Evolutionary conservation across 23 red algal species (phyloP).

Genomic region (Porphyridium purpureum): DNA sequence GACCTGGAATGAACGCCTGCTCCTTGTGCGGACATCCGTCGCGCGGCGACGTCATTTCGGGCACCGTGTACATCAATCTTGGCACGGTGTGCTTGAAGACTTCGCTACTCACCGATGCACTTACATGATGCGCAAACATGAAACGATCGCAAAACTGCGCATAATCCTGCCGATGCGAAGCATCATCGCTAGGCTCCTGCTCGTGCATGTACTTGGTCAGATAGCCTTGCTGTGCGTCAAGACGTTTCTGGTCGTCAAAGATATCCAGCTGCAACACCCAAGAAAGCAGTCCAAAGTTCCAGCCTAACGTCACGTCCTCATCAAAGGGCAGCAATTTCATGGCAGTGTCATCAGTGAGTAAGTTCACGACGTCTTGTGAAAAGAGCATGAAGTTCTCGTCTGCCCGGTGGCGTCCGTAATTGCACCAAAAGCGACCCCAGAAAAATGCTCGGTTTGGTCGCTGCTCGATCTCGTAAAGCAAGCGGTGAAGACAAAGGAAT

Average conservation of each 20-base stretch:
- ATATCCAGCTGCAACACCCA: conserved; percentile 61
- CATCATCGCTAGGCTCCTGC: too few relatives aligned
- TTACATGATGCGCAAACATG: too few relatives aligned
- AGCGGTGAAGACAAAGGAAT: conserved; percentile 52
- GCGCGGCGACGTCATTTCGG: neutral
- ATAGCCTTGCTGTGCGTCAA: conserved; percentile 74
- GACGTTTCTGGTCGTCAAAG: conserved; percentile 59
- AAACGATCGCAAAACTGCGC: too few relatives aligned
- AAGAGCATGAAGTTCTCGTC: conserved; percentile 93
- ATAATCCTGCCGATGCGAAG: too few relatives aligned
- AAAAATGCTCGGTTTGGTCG: conserved; percentile 29
- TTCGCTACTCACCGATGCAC: too few relatives aligned
- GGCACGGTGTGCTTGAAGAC: too few relatives aligned
- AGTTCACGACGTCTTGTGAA: conserved; percentile 38
- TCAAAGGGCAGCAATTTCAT: conserved; percentile 66
- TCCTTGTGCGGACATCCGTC: neutral
- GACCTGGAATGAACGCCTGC: neutral
- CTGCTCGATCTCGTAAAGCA: conserved; percentile 21
- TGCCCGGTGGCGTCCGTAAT: conserved; percentile 37
- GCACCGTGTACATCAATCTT: neutral
- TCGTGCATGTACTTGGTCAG: conserved; percentile 68
- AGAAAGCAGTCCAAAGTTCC: conserved; percentile 81
- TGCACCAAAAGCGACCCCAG: conserved; percentile 81
- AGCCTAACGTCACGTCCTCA: conserved; percentile 49
- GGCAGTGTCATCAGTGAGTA: conserved; percentile 14